Percentiles rank a stretch among this genome's conserved stretches.
Conservation (phyloP, 129 eudicot species). For the Cynara cardunculus region DNA sequence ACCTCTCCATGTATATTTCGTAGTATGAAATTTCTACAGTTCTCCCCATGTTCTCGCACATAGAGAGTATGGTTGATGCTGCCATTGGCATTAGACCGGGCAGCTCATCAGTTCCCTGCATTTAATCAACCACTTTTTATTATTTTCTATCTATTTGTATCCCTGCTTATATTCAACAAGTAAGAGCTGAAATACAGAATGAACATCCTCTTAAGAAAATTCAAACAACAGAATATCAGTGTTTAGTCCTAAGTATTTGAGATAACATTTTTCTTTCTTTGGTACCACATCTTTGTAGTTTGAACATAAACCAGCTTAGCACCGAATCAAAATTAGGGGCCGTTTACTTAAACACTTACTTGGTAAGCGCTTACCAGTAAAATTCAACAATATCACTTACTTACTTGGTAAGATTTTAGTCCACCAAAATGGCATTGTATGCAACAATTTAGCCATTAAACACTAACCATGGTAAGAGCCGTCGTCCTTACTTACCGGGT, state of each 20-base stretch:
- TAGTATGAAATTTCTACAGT: slow-evolving; percentile 69
- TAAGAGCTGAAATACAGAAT: background rate
- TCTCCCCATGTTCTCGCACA: slow-evolving; percentile 42
- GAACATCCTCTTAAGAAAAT: background rate
- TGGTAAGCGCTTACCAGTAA: too few relatives aligned
- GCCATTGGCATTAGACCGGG: slow-evolving; percentile 79
- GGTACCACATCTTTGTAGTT: background rate
- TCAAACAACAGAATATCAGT: too few relatives aligned
- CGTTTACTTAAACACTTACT: too few relatives aligned
- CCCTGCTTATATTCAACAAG: background rate
- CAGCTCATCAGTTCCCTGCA: slow-evolving; percentile 79
- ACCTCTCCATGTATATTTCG: slow-evolving; percentile 83
- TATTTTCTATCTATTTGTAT: background rate
- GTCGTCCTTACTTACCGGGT: too few relatives aligned
- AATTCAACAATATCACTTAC: too few relatives aligned
- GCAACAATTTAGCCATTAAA: too few relatives aligned
- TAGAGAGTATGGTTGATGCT: slow-evolving; percentile 52
- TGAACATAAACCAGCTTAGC: background rate
- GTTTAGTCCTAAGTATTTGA: too few relatives aligned
- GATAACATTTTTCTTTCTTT: background rate
- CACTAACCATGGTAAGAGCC: too few relatives aligned
- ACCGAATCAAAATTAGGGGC: background rate
- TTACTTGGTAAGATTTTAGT: too few relatives aligned
- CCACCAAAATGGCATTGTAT: too few relatives aligned
- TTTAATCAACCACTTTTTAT: slow-evolving; percentile 1